Percentiles rank a stretch among this genome's conserved stretches.
These are phyloP conservation scores for Barnettozyma vustinii DNA, from an alignment of 805 yeast genomes.

Conservation along the genomic window DNA sequence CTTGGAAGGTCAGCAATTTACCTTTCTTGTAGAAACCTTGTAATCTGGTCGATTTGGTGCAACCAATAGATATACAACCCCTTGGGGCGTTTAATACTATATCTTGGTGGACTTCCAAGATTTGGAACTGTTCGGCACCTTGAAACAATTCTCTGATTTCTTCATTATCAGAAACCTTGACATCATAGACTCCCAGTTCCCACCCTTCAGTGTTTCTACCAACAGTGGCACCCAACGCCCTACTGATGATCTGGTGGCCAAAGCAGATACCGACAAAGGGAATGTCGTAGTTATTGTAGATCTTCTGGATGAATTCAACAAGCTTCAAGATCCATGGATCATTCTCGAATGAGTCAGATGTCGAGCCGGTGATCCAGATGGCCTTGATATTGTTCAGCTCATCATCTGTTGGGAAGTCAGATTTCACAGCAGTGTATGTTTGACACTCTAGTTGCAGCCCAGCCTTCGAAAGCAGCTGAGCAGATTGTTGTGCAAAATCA, in stretches of 20 bases:
- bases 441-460: slow-evolving; percentile 23
- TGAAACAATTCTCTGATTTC: slow-evolving; percentile 26
- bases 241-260: slow-evolving; percentile 78
- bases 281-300: slow-evolving; percentile 6
- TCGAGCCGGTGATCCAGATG: slow-evolving; percentile 49
- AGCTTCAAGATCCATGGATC: slow-evolving; percentile 38
- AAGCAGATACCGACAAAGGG: slow-evolving; percentile 74
- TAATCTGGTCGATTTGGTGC: slow-evolving; percentile 46
- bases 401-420: slow-evolving; percentile 23
- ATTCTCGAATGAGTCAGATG: slow-evolving; percentile 39
- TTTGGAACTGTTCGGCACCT: slow-evolving; percentile 25
- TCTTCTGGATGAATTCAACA: slow-evolving; percentile 29
- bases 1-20: slow-evolving; percentile 67
- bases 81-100: slow-evolving; percentile 40
- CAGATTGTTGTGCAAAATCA: slow-evolving; percentile 48
- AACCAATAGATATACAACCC: slow-evolving; percentile 39
- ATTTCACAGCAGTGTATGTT: slow-evolving; percentile 34
- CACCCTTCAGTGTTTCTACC: slow-evolving; percentile 57
- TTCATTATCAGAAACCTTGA: slow-evolving; percentile 40
- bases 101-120: slow-evolving; percentile 59
- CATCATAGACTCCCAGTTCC: slow-evolving; percentile 61
- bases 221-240: slow-evolving; percentile 58
- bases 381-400: slow-evolving; percentile 30
- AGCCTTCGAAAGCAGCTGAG: slow-evolving; percentile 26
- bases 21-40: slow-evolving; percentile 62